Evolutionary conservation across 495 filamentous ascomycete genomes (phyloP), one percentile per base, ranked within the genome.

Genomic region (Hypoxylon trugodes): DNA sequence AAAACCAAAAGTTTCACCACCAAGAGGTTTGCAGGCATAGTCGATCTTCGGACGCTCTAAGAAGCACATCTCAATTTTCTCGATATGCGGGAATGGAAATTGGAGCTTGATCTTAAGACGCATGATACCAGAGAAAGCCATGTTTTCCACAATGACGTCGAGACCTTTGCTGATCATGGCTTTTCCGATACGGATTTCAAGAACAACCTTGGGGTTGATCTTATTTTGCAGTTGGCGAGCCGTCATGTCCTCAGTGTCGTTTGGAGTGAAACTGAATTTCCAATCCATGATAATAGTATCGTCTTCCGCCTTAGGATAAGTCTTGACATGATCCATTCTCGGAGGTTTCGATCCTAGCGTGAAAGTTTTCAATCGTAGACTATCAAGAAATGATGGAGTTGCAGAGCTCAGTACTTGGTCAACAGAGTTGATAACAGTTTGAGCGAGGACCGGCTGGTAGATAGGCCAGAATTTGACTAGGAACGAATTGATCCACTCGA

Each of bases 401-500:
- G 92, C 83, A 1, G 89, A 90, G 72, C 93, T 97, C 18, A 99
- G 81, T 38, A 99, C 92, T 77, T 97, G 93, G 68, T 99, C 95
- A 46, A 97, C 95, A 0, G 92, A 91, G 72, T 84, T 89, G 78
- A 97, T 93, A 65, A 99, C 87, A 9, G 92, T 95, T 50, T 94
- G 86, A 41, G 92, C 93, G 8, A 99, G 85, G 18, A 97, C 91
- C 1, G 95, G 95, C 38, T 92, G 90, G 72, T 95, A 98, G 68
- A 99, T 99, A 16, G 95, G 95, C 95, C 95, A 99, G 78, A 99
- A 98, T 74, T 98, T 99, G 73, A 95, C 88, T 63, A 98, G 64
- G 78, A 98, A 98, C 73, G 93, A 96, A 81, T 99, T 99, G 68
- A 99, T 97, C 95, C 95, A 99, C 73, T 99, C 95, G 32, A 99